A percentile compares a stretch with the other conserved stretches of the same genome.
Evolutionary conservation across 2,329 filamentous ascomycete species (phyloP).

Genomic region (Mariannaea elegans): DNA sequence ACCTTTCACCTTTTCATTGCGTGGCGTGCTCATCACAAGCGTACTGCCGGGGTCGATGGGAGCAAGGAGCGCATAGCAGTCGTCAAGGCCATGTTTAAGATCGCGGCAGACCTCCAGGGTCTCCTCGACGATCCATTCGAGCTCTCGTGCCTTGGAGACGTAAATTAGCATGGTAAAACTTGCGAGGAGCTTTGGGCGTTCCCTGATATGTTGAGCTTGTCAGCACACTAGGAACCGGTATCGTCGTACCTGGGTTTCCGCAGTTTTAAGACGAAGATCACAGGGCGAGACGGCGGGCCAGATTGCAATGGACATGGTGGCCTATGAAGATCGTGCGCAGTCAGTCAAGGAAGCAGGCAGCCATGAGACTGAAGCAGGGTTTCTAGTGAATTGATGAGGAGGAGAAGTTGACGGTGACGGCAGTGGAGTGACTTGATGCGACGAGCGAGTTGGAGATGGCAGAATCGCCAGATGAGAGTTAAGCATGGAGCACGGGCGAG

Average conservation of each 20-base stretch:
- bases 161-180: slow-evolving; percentile 39
- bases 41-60: slow-evolving; percentile 88
- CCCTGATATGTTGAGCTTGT: neutral
- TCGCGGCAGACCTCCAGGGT: slow-evolving; percentile 58
- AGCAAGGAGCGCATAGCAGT: slow-evolving; percentile 87
- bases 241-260: slow-evolving; percentile 59
- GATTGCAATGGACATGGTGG: slow-evolving; percentile 66
- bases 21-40: slow-evolving; percentile 84
- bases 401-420: slow-evolving; percentile 2
- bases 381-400: neutral
- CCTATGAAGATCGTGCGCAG: slow-evolving; percentile 21
- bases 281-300: slow-evolving; percentile 63
- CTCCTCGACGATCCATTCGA: slow-evolving; percentile 63
- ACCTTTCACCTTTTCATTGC: slow-evolving; percentile 91
- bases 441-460: slow-evolving; percentile 33
- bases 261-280: slow-evolving; percentile 60
- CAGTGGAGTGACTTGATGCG: slow-evolving; percentile 14
- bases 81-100: slow-evolving; percentile 76
- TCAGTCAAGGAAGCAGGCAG: slow-evolving; percentile 24
- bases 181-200: neutral
- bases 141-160: slow-evolving; percentile 57
- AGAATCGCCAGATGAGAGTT: slow-evolving; percentile 23
- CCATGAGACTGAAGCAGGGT: slow-evolving; percentile 34
- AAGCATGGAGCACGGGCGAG: slow-evolving; percentile 13
- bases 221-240: no score